Percentiles rank a stretch among this genome's conserved stretches.
These are phyloP conservation scores for Lyophyllum decastes DNA, from an alignment of 768 basidiomycete genomes.

Conservation along the genomic window DNA sequence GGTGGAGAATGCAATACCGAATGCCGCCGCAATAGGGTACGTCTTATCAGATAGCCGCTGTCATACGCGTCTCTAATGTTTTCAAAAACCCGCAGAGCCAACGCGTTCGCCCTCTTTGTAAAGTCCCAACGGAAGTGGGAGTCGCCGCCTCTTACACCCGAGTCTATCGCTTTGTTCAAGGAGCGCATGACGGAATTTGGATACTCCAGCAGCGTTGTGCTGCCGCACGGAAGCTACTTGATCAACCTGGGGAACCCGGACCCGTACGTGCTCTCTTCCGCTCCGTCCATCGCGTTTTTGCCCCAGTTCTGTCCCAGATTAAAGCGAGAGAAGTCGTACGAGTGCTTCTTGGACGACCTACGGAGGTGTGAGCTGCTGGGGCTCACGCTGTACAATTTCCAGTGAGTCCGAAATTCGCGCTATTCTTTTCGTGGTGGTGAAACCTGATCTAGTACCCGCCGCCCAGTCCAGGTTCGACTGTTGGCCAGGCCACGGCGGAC, in stretches of 20 bases:
- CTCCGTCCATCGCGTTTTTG: not conserved
- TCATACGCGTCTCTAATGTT: not conserved
- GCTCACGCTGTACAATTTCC: conserved; percentile 78
- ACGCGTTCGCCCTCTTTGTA: conserved; percentile 80
- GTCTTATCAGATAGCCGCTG: conserved; percentile 5
- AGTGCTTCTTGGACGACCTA: conserved; percentile 84
- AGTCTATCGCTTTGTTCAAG: conserved; percentile 60
- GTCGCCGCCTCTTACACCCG: conserved; percentile 55
- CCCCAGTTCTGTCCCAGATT: conserved; percentile 33
- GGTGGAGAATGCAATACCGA: conserved; percentile 68
- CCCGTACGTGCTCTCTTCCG: conserved; percentile 40
- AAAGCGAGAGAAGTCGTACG: conserved; percentile 71
- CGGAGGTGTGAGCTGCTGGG: conserved; percentile 77
- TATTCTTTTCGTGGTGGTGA: not conserved
- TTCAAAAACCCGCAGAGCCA: too few relatives aligned
- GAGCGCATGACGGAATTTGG: conserved; percentile 57
- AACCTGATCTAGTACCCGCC: not conserved
- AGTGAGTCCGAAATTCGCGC: conserved; percentile 50
- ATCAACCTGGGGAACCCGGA: conserved; percentile 86
- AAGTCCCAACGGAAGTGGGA: conserved; percentile 86
- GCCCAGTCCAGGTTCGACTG: conserved; percentile 76
- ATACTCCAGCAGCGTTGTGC: conserved; percentile 60
- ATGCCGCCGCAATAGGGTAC: conserved; percentile 73
- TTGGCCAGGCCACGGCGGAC: conserved; percentile 62
- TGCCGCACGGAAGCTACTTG: conserved; percentile 87